A percentile compares a stretch with the other conserved stretches of the same genome.
phyloP scores from a whole-genome alignment of 225 moss, liverwort and hornwort species.

The Bryoerythrophyllum caledonicum region DNA sequence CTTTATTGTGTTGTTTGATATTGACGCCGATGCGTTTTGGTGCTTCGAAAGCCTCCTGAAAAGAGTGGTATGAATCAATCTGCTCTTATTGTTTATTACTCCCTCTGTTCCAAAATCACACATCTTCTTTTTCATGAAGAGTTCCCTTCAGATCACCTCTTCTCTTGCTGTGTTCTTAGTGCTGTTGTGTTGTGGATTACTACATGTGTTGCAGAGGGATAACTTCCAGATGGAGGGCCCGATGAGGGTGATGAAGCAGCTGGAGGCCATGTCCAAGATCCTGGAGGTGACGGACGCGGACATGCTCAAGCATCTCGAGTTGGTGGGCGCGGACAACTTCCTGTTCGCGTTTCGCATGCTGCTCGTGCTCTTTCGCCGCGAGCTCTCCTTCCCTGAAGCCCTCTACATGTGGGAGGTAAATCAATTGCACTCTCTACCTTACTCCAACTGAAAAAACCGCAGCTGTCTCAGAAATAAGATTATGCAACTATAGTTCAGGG shows the following conservation, averaged over 20 bases:
- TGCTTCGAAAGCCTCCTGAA: conserved; percentile 91
- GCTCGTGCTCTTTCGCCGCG: conserved; percentile 83
- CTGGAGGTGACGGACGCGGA: conserved; percentile 79
- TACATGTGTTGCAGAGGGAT: conserved; percentile 52
- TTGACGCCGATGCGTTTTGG: conserved; percentile 94
- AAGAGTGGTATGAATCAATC: conserved; percentile 56
- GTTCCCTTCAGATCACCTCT: neutral
- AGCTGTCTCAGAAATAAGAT: too few relatives aligned
- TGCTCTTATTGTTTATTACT: too few relatives aligned
- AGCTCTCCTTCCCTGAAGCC: conserved; percentile 81
- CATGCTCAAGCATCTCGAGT: conserved; percentile 71
- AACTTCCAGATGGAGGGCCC: conserved; percentile 97
- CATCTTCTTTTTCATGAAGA: too few relatives aligned
- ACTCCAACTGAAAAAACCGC: too few relatives aligned
- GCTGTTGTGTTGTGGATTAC: neutral
- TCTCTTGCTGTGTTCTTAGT: neutral
- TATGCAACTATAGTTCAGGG: too few relatives aligned
- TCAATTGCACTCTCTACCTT: neutral
- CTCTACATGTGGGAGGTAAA: conserved; percentile 83
- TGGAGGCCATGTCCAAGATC: conserved; percentile 78
- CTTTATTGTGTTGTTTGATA: conserved; percentile 87
- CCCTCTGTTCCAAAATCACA: too few relatives aligned
- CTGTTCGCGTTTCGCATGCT: conserved; percentile 95
- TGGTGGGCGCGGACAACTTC: conserved; percentile 85
- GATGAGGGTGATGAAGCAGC: conserved; percentile 86